Evolutionary conservation across 768 basidiomycete species (phyloP).

Genomic region (Lentinula guzmanii): DNA sequence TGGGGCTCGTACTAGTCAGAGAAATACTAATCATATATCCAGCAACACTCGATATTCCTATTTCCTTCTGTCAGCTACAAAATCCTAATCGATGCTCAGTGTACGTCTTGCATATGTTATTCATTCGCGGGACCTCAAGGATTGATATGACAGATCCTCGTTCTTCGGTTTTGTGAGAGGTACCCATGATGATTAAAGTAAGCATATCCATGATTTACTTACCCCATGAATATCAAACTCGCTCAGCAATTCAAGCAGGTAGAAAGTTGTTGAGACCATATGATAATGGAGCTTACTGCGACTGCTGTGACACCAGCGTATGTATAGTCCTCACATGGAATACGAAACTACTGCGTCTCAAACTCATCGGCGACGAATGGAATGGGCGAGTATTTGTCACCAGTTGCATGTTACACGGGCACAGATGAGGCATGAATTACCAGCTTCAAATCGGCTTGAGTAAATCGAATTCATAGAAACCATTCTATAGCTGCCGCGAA

Average conservation of each 20-base stretch:
- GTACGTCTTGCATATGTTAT: not conserved
- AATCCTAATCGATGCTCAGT: not conserved
- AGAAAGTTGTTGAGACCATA: not conserved
- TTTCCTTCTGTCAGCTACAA: not conserved
- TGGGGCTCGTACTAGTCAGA: no score
- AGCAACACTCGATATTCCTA: no score
- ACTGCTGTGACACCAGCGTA: not conserved
- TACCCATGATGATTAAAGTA: not conserved
- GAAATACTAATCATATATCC: no score
- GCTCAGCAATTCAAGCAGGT: not conserved
- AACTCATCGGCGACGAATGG: no score
- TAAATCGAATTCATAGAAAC: no score
- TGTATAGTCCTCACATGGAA: no score
- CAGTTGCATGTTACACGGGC: no score
- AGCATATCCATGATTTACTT: not conserved
- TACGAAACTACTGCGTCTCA: no score
- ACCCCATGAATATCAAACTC: not conserved
- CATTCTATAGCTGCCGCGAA: no score
- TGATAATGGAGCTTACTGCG: not conserved
- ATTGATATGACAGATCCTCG: slow-evolving; percentile 3
- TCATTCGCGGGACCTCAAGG: not conserved
- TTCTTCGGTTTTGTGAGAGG: not conserved
- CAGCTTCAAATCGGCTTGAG: no score
- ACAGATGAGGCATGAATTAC: no score
- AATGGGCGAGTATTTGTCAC: no score